phyloP scores from a whole-genome alignment of 148 eudicot genomes.

The Fagopyrum esculentum region DNA sequence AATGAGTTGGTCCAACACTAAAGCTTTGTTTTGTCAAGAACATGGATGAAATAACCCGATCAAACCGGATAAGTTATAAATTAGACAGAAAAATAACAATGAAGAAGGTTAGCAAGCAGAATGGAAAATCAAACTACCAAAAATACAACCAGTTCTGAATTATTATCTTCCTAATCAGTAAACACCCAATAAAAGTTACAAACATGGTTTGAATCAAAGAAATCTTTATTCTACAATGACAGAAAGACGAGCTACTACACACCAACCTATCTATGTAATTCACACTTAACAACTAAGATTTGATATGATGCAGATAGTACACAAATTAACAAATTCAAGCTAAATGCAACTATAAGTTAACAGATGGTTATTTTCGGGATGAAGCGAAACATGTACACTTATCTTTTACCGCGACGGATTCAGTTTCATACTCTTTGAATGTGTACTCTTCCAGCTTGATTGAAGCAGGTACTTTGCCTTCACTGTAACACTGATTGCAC shows the following conservation, averaged over 20 bases:
- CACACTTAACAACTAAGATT: constrained; percentile 8
- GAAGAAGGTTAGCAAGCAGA: too few species aligned
- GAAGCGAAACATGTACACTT: constrained; percentile 57
- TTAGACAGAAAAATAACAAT: too few species aligned
- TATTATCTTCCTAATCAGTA: not conserved
- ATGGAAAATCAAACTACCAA: not conserved
- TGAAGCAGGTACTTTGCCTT: constrained; percentile 86
- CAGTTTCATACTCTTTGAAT: constrained; percentile 75
- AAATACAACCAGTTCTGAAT: not conserved
- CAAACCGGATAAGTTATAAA: too few species aligned
- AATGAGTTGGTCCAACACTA: too few species aligned
- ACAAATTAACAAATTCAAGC: constrained; percentile 11
- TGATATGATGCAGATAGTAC: constrained; percentile 8
- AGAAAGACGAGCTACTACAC: not conserved
- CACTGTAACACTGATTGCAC: constrained; percentile 84
- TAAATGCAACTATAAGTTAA: constrained; percentile 4
- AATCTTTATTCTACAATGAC: not conserved
- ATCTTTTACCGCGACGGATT: constrained; percentile 73
- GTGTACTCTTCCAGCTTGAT: constrained; percentile 73
- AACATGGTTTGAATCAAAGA: not conserved
- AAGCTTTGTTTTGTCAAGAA: too few species aligned
- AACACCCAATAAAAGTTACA: not conserved
- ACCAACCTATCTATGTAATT: not conserved
- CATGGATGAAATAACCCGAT: too few species aligned
- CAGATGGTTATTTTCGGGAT: constrained; percentile 4